Evolutionary conservation across 306 rosid genomes (phyloP).

Genomic region (Vigna radiata): DNA sequence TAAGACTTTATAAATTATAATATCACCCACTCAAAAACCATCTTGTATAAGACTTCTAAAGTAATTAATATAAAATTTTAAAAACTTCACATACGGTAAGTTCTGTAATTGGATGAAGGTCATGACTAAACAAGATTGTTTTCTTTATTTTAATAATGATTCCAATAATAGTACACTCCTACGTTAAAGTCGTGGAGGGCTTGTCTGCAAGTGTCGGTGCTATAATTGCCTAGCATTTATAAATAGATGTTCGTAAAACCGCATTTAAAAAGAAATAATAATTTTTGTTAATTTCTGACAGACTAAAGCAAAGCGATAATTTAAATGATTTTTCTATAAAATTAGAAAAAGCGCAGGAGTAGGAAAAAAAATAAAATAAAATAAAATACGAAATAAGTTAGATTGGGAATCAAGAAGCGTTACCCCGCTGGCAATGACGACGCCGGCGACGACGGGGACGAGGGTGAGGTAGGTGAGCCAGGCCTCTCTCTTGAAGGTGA

Average conservation of each 20-base stretch:
- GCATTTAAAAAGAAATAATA: background rate
- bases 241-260: background rate
- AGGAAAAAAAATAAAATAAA: no score
- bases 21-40: background rate
- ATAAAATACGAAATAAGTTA: no score
- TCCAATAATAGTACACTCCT: background rate
- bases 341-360: background rate
- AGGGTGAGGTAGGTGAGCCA: slow-evolving; percentile 95
- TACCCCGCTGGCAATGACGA: slow-evolving; percentile 99
- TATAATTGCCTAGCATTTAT: background rate
- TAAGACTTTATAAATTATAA: background rate
- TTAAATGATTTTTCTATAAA: no score
- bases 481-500: slow-evolving; percentile 92
- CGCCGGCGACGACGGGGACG: slow-evolving; percentile 93
- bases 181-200: background rate
- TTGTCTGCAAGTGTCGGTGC: background rate
- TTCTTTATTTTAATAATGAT: no score
- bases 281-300: no score
- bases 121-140: no score
- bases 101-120: no score
- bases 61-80: no score
- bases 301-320: background rate
- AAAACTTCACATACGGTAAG: no score
- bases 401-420: background rate
- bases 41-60: no score